phyloP scores from a whole-genome alignment of 257 asterid genomes.

The Solanum bulbocastanum region DNA sequence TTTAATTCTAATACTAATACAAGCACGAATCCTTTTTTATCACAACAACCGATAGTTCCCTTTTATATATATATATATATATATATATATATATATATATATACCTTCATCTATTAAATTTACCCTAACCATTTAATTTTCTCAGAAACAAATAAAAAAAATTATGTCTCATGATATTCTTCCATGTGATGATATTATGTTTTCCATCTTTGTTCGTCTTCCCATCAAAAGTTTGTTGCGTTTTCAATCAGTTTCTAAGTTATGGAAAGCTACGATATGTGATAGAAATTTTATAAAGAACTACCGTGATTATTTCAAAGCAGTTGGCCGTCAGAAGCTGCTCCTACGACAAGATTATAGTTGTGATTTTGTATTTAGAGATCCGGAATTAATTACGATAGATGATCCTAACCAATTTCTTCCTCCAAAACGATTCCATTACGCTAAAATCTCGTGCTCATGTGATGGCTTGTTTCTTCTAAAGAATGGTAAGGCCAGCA shows the following conservation, averaged over 20 bases:
- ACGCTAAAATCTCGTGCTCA: neutral
- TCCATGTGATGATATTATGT: neutral
- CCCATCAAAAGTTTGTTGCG: neutral
- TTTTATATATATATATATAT: too few relatives aligned
- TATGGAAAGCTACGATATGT: neutral
- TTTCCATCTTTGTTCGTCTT: neutral
- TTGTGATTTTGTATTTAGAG: neutral
- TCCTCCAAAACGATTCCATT: neutral
- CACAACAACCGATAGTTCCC: neutral
- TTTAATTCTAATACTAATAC: too few relatives aligned
- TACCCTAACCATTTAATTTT: neutral
- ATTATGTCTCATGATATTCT: neutral
- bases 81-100: too few relatives aligned
- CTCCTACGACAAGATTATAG: neutral
- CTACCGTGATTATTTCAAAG: neutral
- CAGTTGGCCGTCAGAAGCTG: neutral
- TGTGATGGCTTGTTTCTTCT: neutral
- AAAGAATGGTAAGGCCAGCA: neutral
- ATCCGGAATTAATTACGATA: neutral
- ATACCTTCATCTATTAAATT: too few relatives aligned
- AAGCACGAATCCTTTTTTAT: too few relatives aligned
- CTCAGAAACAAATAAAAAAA: neutral
- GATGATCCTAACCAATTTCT: neutral
- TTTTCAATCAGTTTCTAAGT: neutral
- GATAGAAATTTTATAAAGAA: neutral